Conservation (phyloP, 2,329 filamentous ascomycete genomes). For the Talaromyces sp. region DNA sequence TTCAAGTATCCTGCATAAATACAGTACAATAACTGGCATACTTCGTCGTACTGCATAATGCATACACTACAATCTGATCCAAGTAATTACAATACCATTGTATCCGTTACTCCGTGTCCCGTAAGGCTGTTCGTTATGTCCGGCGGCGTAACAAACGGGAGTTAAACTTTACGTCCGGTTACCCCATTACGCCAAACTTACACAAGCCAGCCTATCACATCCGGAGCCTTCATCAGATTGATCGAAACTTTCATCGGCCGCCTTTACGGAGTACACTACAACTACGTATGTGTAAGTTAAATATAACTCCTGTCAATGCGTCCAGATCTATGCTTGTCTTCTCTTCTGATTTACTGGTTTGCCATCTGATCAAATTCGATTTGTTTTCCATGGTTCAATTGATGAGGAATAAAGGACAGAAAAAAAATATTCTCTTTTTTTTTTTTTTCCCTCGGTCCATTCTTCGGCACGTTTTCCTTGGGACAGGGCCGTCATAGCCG, state of each 20-base stretch:
- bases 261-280: background rate
- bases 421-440: background rate
- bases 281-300: background rate
- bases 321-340: background rate
- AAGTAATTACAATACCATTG: background rate
- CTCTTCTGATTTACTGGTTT: background rate
- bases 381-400: background rate
- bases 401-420: background rate
- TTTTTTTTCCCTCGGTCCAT: background rate
- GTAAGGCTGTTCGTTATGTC: background rate
- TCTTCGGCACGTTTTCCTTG: background rate
- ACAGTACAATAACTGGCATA: background rate
- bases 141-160: background rate
- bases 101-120: background rate
- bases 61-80: background rate
- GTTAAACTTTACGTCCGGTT: background rate
- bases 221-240: background rate
- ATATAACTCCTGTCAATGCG: background rate
- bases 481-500: conserved; percentile 1
- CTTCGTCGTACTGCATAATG: background rate
- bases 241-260: background rate
- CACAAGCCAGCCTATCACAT: background rate
- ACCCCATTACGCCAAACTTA: conserved; percentile 2
- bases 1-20: background rate
- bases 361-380: background rate